Percentiles rank a stretch among this genome's conserved stretches.
These are phyloP conservation scores for Ophiocordyceps polyrhachis-furcata DNA, from an alignment of 2,329 filamentous ascomycete species.

Conservation along the genomic window DNA sequence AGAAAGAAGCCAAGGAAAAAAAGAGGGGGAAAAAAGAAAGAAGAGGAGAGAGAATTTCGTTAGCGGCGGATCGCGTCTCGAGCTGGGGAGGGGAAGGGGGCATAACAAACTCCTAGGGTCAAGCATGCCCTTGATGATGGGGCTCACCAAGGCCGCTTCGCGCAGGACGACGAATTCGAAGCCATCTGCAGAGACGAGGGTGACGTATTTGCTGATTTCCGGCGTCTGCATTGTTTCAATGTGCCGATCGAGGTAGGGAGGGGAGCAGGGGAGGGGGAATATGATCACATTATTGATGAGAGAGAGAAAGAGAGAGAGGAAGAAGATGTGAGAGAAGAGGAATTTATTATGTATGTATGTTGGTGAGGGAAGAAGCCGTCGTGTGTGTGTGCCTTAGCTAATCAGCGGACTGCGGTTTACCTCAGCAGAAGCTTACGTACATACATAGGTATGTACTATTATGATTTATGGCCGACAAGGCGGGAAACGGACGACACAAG, in stretches of 20 bases:
- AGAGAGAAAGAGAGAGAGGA: not conserved
- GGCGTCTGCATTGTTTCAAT: conserved; percentile 8
- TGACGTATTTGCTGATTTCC: conserved; percentile 47
- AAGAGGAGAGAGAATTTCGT: not conserved
- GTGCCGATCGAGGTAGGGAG: not conserved
- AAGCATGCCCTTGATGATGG: conserved; percentile 57
- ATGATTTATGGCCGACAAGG: too few species aligned
- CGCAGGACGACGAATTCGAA: conserved; percentile 61
- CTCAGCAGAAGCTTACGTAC: too few species aligned
- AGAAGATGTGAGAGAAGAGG: too few species aligned
- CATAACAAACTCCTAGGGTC: conserved; percentile 40
- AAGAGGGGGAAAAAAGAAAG: not conserved
- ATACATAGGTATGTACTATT: too few species aligned
- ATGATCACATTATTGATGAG: too few species aligned
- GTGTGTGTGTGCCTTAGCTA: too few species aligned
- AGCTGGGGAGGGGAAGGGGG: not conserved
- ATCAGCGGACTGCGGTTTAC: too few species aligned
- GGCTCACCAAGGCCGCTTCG: conserved; percentile 50
- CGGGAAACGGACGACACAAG: too few species aligned
- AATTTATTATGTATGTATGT: too few species aligned
- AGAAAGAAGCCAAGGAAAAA: conserved; percentile 2
- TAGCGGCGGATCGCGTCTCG: not conserved
- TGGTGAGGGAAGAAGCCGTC: too few species aligned
- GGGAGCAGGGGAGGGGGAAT: not conserved
- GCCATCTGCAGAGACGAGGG: conserved; percentile 55